These are phyloP conservation scores for Hypericum androsaemum DNA, from an alignment of 345 rosid species.

Conservation along the genomic window DNA sequence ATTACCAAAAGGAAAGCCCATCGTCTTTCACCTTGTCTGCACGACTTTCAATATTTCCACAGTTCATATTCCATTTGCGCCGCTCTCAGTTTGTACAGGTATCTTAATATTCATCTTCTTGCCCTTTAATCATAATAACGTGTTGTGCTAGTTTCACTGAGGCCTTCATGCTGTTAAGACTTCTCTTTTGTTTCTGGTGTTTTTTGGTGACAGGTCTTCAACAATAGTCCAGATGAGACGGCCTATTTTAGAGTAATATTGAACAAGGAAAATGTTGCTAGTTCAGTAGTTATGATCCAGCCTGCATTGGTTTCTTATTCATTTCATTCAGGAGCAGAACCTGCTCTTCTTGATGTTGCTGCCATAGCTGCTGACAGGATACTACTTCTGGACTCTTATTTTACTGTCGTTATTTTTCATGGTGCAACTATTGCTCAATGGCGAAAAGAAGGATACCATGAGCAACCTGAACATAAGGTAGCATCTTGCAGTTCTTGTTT, in stretches of 20 bases:
- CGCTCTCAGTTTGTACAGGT: constrained; percentile 99
- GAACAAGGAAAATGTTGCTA: constrained; percentile 82
- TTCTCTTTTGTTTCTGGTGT: constrained; percentile 5
- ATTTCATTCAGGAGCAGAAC: constrained; percentile 76
- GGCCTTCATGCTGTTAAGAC: background rate
- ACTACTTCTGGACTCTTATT: constrained; percentile 77
- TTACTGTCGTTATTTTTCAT: constrained; percentile 78
- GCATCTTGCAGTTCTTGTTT: background rate
- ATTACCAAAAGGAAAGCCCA: constrained; percentile 71
- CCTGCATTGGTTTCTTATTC: constrained; percentile 94
- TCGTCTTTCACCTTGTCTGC: constrained; percentile 74
- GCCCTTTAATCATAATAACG: constrained; percentile 2
- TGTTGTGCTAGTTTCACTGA: constrained; percentile 1
- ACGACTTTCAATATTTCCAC: constrained; percentile 76
- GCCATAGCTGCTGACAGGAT: constrained; percentile 86
- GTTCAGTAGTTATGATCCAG: constrained; percentile 90
- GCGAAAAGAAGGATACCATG: constrained; percentile 89
- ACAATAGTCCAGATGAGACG: constrained; percentile 97
- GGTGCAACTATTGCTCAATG: constrained; percentile 92
- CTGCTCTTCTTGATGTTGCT: constrained; percentile 73
- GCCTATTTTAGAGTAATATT: constrained; percentile 86
- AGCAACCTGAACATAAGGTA: constrained; percentile 91
- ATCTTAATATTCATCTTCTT: constrained; percentile 2
- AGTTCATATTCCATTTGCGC: constrained; percentile 80
- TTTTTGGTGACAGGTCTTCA: constrained; percentile 60